phyloP scores from a whole-genome alignment of 345 rosid species.

The Eucalyptus viminalis region DNA sequence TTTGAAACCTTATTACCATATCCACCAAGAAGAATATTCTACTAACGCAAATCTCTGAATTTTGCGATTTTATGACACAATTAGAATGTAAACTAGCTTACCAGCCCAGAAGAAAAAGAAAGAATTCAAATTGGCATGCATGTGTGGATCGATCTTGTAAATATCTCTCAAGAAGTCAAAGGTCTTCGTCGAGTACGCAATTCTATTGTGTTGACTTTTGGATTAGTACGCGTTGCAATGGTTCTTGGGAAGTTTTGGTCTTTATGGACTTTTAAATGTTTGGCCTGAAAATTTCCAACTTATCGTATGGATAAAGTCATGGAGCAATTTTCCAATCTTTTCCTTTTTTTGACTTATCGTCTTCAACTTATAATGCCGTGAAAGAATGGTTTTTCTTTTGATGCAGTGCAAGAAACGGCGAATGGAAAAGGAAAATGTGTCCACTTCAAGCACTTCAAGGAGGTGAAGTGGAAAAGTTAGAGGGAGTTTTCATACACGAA shows the following conservation, averaged over 20 bases:
- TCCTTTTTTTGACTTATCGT: no score
- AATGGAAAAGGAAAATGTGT: not conserved
- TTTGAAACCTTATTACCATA: not conserved
- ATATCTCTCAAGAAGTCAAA: not conserved
- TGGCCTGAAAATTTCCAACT: no score
- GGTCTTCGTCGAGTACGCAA: not conserved
- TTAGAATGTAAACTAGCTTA: not conserved
- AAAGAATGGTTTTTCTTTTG: no score
- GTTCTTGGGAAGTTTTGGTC: no score
- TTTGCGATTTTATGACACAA: no score
- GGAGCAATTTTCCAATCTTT: no score
- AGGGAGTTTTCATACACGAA: not conserved
- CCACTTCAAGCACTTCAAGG: not conserved
- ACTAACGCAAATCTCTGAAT: not conserved
- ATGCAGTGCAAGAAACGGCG: no score
- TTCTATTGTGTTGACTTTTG: no score
- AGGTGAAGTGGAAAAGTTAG: not conserved
- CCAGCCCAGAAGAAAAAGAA: not conserved
- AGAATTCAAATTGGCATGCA: not conserved
- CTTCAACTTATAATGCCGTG: no score
- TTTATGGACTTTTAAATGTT: no score
- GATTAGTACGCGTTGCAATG: no score
- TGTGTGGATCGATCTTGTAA: not conserved
- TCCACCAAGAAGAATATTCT: not conserved
- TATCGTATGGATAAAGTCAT: not conserved